These are phyloP conservation scores for Penicillium alfredii DNA, from an alignment of 495 filamentous ascomycete species.

Conservation along the genomic window DNA sequence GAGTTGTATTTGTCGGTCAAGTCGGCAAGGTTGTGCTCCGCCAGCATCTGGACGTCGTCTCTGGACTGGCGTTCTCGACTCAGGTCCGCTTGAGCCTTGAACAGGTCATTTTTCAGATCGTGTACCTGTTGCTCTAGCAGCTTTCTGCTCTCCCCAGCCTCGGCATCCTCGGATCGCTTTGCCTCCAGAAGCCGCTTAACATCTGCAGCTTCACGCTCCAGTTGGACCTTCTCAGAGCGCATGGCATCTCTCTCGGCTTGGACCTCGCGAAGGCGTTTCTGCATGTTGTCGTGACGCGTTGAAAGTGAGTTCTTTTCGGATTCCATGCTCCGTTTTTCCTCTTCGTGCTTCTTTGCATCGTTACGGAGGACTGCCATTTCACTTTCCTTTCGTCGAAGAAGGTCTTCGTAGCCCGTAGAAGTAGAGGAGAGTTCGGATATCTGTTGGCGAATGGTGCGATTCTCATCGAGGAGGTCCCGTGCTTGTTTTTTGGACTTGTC, in stretches of 20 bases:
- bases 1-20: slow-evolving; percentile 78
- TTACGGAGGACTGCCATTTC: slow-evolving; percentile 78
- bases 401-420: slow-evolving; percentile 89
- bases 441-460: slow-evolving; percentile 77
- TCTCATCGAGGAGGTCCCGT: slow-evolving; percentile 72
- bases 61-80: slow-evolving; percentile 92
- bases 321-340: slow-evolving; percentile 70
- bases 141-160: slow-evolving; percentile 77
- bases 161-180: slow-evolving; percentile 81
- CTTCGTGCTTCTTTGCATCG: slow-evolving; percentile 72
- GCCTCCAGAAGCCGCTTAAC: slow-evolving; percentile 81
- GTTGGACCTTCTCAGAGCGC: slow-evolving; percentile 71
- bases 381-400: slow-evolving; percentile 88
- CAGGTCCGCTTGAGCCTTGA: slow-evolving; percentile 78
- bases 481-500: slow-evolving; percentile 63
- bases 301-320: slow-evolving; percentile 63
- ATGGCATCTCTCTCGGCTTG: slow-evolving; percentile 85
- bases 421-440: slow-evolving; percentile 83
- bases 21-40: slow-evolving; percentile 77
- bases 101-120: slow-evolving; percentile 79
- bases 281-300: slow-evolving; percentile 72
- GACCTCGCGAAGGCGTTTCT: slow-evolving; percentile 70
- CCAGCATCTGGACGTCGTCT: slow-evolving; percentile 87
- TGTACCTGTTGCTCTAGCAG: slow-evolving; percentile 82
- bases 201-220: slow-evolving; percentile 84